Conservation (phyloP, 306 rosid genomes). For the Medicago arabica region DNA sequence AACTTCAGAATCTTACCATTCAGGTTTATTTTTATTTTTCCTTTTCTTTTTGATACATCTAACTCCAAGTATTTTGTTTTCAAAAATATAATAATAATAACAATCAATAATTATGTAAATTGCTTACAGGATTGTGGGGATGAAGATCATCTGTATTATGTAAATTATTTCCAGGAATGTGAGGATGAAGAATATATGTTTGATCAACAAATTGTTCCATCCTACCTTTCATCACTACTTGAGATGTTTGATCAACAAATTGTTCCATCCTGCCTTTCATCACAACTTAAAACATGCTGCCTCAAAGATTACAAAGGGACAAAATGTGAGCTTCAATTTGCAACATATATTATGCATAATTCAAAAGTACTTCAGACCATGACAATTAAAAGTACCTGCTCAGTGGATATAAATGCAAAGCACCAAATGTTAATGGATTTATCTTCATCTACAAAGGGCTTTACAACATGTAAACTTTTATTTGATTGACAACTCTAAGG, state of each 20-base stretch:
- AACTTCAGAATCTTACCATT: neutral
- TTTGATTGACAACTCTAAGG: neutral
- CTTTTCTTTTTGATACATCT: neutral
- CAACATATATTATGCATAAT: neutral
- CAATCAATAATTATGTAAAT: neutral
- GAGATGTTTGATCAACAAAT: neutral
- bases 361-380: neutral
- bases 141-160: neutral
- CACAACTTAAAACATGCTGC: neutral
- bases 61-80: too few species aligned
- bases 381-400: neutral
- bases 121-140: neutral
- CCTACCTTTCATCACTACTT: neutral
- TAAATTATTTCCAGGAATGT: neutral
- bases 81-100: too few species aligned
- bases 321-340: neutral
- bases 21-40: neutral
- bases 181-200: neutral
- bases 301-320: neutral
- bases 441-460: neutral
- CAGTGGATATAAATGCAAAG: neutral
- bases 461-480: neutral
- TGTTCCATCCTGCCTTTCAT: neutral
- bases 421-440: neutral
- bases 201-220: neutral